Evolutionary conservation across 352 stramenopile species (phyloP).

Genomic region (Phytopythium oedochilum): DNA sequence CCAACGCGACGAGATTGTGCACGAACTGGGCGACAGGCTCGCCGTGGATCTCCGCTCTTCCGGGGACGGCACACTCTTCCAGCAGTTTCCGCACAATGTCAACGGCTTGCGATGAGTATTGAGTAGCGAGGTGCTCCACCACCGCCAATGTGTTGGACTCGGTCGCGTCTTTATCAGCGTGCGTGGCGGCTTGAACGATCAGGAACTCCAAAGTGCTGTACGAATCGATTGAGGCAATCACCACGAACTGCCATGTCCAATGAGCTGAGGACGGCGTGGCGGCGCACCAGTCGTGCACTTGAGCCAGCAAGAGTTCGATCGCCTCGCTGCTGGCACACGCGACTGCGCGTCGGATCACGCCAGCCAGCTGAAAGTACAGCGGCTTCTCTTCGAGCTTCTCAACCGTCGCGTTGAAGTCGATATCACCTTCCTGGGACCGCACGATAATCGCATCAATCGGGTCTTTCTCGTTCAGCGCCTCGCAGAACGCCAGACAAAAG

Average conservation of each 20-base stretch:
- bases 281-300: slow-evolving; percentile 51
- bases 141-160: slow-evolving; percentile 16
- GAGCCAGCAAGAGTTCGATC: slow-evolving; percentile 14
- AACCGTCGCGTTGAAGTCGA: slow-evolving; percentile 35
- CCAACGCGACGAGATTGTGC: slow-evolving; percentile 24
- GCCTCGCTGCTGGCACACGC: slow-evolving; percentile 20
- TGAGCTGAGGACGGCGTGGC: slow-evolving; percentile 8
- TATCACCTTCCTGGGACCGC: slow-evolving; percentile 27
- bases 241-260: slow-evolving; percentile 50
- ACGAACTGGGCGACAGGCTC: background rate
- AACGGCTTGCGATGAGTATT: slow-evolving; percentile 38
- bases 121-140: slow-evolving; percentile 32
- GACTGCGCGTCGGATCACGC: slow-evolving; percentile 34
- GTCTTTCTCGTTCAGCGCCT: slow-evolving; percentile 37
- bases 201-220: slow-evolving; percentile 44
- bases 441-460: slow-evolving; percentile 12
- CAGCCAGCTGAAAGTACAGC: slow-evolving; percentile 38
- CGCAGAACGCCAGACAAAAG: slow-evolving; percentile 35
- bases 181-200: slow-evolving; percentile 16
- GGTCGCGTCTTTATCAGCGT: slow-evolving; percentile 9
- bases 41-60: background rate
- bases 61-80: slow-evolving; percentile 15
- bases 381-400: slow-evolving; percentile 31
- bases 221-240: slow-evolving; percentile 40
- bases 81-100: slow-evolving; percentile 44